Evolutionary conservation across 768 basidiomycete genomes (phyloP), one percentile per base, ranked within the genome.

Genomic region (Kwoniella botswanensis): DNA sequence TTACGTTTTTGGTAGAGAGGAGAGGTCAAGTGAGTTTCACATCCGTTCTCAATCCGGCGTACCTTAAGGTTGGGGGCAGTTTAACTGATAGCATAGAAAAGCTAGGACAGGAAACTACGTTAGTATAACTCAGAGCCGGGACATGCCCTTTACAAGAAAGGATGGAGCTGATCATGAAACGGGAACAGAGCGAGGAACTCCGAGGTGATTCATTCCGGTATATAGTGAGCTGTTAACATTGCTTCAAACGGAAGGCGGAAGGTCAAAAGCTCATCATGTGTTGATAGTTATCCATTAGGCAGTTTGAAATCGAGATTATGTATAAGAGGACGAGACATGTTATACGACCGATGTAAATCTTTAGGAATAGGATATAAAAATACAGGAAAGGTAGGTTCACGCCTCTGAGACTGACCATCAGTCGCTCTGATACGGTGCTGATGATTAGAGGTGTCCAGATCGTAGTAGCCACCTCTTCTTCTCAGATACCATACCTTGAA

Each of bases 271-370:
- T 22, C 12, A 52, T 43, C 3, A 13, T 24, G 4, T 5, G 21
- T 11, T 11, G 21, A 1, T 61, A 79, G 78, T 79, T 96, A 96
- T 79, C 93, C 94, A 0, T 83, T 87, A 2, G 84, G 89, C 24
- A 96, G 94, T 1, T 85, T 94, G 71, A 98, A 98, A 84, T 94
- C 92, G 12, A 87, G 85, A 21, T 86, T 97, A 29, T 98, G 94
- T 80, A 86, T 96, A 35, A 90, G 92, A 52, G 96, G 96, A 3
- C 88, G 96, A 35, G 87, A 91, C 63, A 84, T 97, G 73, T 86
- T 98, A 72, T 98, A 98, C 78, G 86, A 89, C 24, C 88, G 89
- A 62, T 97, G 94, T 84, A 73, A 87, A 54, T 68, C 80, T 15
- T 83, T 90, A 72, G 85, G 86, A 58, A 88, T 98, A 46, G 90